Evolutionary conservation across 257 asterid species (phyloP), one percentile per base, ranked within the genome.

Genomic region (Ophiorrhiza pumila): DNA sequence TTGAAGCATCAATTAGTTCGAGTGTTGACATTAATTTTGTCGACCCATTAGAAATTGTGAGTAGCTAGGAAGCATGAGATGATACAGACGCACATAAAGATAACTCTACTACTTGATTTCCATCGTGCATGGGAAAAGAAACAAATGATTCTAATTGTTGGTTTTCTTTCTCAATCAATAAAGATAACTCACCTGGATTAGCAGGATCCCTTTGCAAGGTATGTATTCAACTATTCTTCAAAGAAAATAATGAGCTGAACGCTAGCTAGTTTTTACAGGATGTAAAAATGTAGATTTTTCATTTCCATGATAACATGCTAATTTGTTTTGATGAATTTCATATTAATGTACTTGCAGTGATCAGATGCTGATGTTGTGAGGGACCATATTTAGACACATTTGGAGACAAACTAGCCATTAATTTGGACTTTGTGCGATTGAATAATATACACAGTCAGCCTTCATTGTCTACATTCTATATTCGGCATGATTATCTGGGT

Each of bases 21-120:
- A 46, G 39, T 66, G 27, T 25, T 31, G 58, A 67, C 71, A 23
- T 25, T 31, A 37, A n/a, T n/a, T n/a, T 70, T 57, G 32, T 70
- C 55, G n/a, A 22, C 41, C 31, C 14, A 56, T 25, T 60, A 71
- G 29, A 57, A 71, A 27, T 71, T 13, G 55, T n/a, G n/a, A n/a
- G n/a, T n/a, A n/a, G n/a, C n/a, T n/a, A n/a, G n/a, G n/a, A n/a
- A n/a, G n/a, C n/a, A n/a, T n/a, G n/a, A 46, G 15, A 56, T 56
- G 29, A 46, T 15, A 20, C 56, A 31, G 23, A 31, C 58, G n/a
- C n/a, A 52, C 55, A 27, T 13, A 65, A 0, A 39, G 15, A 7
- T 67, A 6, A 17, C 66, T 29, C 42, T 56, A 71, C 42, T 58
- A 27, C 17, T 71, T 71, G 27, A 17, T 17, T 23, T 71, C 43